Base-by-base conservation (phyloP, 169 alveolate genomes). In the Cryptosporidium baileyi region DNA sequence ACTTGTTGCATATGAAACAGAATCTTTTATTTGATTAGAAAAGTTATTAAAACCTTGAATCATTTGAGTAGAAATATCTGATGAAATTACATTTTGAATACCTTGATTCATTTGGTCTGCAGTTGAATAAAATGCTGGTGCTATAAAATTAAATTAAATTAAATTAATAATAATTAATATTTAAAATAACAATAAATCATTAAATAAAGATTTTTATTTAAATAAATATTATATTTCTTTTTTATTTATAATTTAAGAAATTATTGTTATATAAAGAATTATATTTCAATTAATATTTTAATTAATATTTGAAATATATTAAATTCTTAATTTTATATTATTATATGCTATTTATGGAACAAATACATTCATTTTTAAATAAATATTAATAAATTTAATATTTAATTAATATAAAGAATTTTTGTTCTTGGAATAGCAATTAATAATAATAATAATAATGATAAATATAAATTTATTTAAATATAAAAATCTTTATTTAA, bases 401-500 rank as follows among this genome's bases (percentile, higher is more conserved):
- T 6, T 36, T 24, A 3, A 19, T 11, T 17, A 28, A 13, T 43
- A 38, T 11, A 1, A 44, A 49, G 81, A 65, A 65, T 45, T 61
- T 22, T 65, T 65, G 81, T 61, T 65, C 81, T 65, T 65, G 81
- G 81, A 65, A 65, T 65, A 65, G 81, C 81, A 51, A 47, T 2
- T 3, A 11, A 11, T 43, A 11, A 43, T 9, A 43, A 43, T 43
- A 11, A 43, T 0, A 11, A 11, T 43, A 43, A 11, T 43, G 9
- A 15, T 43, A 11, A 43, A 11, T 11, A 11, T 11, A 11, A 43
- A 11, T 9, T 43, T 15, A 43, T 43, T 43, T 0, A 15, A 43
- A 43, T 9, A 11, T 43, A 43, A 9, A 43, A 11, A 11, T 15
- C 9, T 11, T 15, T 43, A 43, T 43, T 11, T 43, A 43, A 9